Conservation (phyloP, 2,329 filamentous ascomycete species). For the Fonsecaea monophora region DNA sequence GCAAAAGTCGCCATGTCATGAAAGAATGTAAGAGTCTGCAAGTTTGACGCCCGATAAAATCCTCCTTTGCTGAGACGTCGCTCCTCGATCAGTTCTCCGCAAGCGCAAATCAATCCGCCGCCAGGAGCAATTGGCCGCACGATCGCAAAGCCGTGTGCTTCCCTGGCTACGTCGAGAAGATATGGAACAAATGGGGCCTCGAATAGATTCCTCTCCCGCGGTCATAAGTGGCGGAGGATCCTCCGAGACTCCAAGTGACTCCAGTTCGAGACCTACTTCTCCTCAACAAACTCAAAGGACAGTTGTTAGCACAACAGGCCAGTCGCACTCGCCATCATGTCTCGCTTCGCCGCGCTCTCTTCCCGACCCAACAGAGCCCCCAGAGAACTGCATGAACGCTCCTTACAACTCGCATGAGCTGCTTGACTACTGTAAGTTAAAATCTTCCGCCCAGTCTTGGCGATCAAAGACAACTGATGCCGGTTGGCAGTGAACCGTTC, state of each 20-base stretch:
- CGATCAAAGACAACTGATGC: constrained; percentile 2
- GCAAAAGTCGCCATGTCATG: constrained; percentile 29
- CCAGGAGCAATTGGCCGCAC: constrained; percentile 25
- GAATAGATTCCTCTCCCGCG: neutral
- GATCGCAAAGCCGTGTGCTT: constrained; percentile 28
- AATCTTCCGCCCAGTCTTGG: neutral
- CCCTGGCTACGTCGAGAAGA: constrained; percentile 31
- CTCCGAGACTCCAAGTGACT: constrained; percentile 14
- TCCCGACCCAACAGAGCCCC: neutral
- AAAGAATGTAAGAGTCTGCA: constrained; percentile 24
- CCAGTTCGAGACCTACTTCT: constrained; percentile 17
- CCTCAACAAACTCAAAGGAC: constrained; percentile 23
- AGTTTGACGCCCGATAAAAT: too few species aligned
- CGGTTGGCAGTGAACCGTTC: constrained; percentile 14
- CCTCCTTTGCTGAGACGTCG: constrained; percentile 3
- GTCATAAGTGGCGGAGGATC: constrained; percentile 6
- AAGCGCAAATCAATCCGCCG: constrained; percentile 27
- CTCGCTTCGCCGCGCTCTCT: constrained; percentile 15
- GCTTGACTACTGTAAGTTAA: constrained; percentile 10
- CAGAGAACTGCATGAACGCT: neutral
- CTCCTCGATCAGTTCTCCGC: constrained; percentile 15
- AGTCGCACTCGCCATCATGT: constrained; percentile 7
- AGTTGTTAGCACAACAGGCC: neutral
- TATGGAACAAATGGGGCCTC: constrained; percentile 15
- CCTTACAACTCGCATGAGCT: constrained; percentile 3